Conservation (phyloP, 805 yeast genomes). For the Sugiyamaella smithiae region DNA sequence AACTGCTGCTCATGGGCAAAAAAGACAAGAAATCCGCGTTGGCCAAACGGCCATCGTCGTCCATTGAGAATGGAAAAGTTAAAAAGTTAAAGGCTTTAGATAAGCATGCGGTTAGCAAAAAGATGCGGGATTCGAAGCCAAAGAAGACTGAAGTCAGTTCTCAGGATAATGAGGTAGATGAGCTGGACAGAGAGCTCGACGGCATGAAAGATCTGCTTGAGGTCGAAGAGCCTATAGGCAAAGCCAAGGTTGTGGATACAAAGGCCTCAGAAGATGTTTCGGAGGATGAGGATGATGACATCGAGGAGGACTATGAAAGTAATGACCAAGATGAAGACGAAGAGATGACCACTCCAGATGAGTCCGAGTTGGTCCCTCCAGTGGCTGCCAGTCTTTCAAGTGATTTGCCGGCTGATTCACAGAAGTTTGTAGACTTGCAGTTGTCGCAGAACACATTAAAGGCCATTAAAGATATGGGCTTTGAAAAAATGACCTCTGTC, state of each 20-base stretch:
- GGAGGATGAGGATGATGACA: constrained; percentile 30
- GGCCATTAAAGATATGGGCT: constrained; percentile 87
- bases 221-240: constrained; percentile 26
- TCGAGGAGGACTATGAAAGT: constrained; percentile 30
- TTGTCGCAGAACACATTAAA: constrained; percentile 79
- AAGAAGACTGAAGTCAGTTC: constrained; percentile 5
- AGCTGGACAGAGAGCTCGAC: constrained; percentile 26
- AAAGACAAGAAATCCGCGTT: neutral
- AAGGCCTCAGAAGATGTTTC: constrained; percentile 25
- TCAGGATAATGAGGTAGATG: constrained; percentile 21
- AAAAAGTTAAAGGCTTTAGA: constrained; percentile 4
- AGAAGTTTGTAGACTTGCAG: constrained; percentile 49
- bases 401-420: neutral
- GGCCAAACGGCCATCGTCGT: neutral
- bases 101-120: constrained; percentile 4
- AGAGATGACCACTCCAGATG: constrained; percentile 9
- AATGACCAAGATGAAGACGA: constrained; percentile 22
- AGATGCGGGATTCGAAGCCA: constrained; percentile 5
- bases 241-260: constrained; percentile 24
- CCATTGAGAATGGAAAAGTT: neutral
- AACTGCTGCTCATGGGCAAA: constrained; percentile 1
- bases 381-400: neutral
- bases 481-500: constrained; percentile 86
- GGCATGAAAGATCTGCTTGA: constrained; percentile 25
- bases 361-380: neutral